Evolutionary conservation across 1,284 basidiomycete species (phyloP).

Genomic region (Cystobasidium slooffiae): DNA sequence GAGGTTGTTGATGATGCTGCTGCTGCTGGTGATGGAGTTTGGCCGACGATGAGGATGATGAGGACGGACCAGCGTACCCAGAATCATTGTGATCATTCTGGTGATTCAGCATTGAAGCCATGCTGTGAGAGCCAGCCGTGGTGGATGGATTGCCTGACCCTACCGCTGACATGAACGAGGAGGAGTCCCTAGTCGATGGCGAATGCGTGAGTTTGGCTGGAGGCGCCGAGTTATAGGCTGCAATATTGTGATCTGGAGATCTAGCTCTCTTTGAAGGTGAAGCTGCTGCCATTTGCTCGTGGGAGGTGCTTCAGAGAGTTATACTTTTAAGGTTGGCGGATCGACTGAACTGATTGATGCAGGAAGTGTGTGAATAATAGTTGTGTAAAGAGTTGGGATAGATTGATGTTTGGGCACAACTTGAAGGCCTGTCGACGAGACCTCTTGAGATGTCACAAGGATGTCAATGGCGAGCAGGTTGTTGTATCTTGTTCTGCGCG

Average conservation of each 20-base stretch:
- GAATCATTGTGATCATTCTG: background rate
- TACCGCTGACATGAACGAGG: conserved; percentile 4
- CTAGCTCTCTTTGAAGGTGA: conserved; percentile 12
- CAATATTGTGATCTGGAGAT: conserved; percentile 6
- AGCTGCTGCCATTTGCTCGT: conserved; percentile 5
- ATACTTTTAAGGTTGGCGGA: background rate
- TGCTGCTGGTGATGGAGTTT: background rate
- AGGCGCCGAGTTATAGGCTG: background rate
- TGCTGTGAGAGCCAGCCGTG: background rate
- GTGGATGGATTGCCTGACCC: background rate
- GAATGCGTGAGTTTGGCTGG: conserved; percentile 14
- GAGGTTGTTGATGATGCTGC: background rate
- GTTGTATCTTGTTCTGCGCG: too few relatives aligned
- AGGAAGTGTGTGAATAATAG: too few relatives aligned
- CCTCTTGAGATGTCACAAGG: too few relatives aligned
- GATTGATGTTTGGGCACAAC: too few relatives aligned
- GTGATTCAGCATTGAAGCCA: conserved; percentile 3
- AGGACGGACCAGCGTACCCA: background rate
- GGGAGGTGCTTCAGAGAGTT: background rate
- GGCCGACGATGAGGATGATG: background rate
- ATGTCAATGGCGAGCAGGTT: too few relatives aligned
- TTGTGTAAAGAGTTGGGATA: too few relatives aligned
- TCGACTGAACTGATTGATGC: background rate
- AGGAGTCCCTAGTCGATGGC: conserved; percentile 26
- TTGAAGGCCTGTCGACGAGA: too few relatives aligned